phyloP scores from a whole-genome alignment of 2,329 filamentous ascomycete species.

The Dactylellina leptospora region DNA sequence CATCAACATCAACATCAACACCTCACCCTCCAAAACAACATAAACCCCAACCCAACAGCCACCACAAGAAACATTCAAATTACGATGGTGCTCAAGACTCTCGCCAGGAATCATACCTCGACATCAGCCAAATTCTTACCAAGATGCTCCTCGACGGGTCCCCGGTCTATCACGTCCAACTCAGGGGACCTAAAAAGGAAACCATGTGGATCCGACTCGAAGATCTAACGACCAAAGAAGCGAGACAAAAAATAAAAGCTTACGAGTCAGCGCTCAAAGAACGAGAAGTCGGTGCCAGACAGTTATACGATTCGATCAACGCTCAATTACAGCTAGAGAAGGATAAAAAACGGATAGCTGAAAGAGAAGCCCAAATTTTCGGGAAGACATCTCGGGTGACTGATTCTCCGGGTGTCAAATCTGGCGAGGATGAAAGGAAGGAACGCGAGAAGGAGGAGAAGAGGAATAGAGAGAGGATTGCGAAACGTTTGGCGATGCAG shows the following conservation, averaged over 20 bases:
- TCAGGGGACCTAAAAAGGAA: not conserved
- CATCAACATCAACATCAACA: not conserved
- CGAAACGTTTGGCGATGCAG: conserved; percentile 38
- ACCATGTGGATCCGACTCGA: conserved; percentile 39
- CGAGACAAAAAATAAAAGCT: conserved; percentile 21
- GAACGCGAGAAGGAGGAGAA: conserved; percentile 19
- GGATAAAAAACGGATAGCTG: conserved; percentile 33
- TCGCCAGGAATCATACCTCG: too few species aligned
- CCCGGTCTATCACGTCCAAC: conserved; percentile 35
- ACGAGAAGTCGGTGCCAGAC: conserved; percentile 10
- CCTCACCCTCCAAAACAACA: not conserved
- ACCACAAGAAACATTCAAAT: not conserved
- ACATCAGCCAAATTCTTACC: conserved; percentile 28
- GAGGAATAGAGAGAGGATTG: conserved; percentile 21
- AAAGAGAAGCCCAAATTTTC: conserved; percentile 35
- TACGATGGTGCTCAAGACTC: not conserved
- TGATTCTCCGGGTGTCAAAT: not conserved
- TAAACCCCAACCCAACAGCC: not conserved
- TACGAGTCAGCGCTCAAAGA: conserved; percentile 22
- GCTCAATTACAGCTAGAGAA: conserved; percentile 33
- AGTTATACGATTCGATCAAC: conserved; percentile 18
- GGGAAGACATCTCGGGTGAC: conserved; percentile 5
- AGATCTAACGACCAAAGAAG: conserved; percentile 23
- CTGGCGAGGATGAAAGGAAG: conserved; percentile 13
- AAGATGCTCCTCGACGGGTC: conserved; percentile 41